Evolutionary conservation across 495 filamentous ascomycete genomes (phyloP).

Genomic region (Xylaria castorea): DNA sequence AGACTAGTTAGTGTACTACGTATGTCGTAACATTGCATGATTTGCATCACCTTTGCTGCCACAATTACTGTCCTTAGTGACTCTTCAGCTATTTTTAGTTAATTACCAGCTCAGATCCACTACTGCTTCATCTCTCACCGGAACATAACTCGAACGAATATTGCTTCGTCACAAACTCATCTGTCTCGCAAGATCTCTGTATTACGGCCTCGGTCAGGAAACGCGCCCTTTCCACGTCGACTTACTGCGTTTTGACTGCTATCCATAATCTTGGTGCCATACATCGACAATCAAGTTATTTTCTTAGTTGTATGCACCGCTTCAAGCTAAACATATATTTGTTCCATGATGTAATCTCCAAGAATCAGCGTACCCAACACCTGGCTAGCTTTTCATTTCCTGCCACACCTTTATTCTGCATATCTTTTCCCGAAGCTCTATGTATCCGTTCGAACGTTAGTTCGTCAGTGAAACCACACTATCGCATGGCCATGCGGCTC

Average conservation of each 20-base stretch:
- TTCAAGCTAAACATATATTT: not conserved
- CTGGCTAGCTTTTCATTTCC: not conserved
- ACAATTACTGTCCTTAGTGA: not conserved
- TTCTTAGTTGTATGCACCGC: not conserved
- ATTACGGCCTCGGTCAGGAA: too few relatives aligned
- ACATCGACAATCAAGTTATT: not conserved
- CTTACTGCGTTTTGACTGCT: too few relatives aligned
- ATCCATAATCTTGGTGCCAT: not conserved
- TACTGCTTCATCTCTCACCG: too few relatives aligned
- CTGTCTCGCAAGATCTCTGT: too few relatives aligned
- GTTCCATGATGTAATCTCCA: not conserved
- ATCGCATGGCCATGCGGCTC: not conserved
- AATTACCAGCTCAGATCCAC: too few relatives aligned
- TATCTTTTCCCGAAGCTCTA: not conserved
- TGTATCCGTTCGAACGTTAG: not conserved
- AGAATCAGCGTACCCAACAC: not conserved
- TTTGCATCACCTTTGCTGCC: not conserved
- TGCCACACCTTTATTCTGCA: not conserved
- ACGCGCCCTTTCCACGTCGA: too few relatives aligned
- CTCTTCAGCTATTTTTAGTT: not conserved
- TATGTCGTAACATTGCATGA: not conserved
- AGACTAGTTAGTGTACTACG: too few relatives aligned
- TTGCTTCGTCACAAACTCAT: too few relatives aligned
- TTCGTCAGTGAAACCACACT: not conserved
- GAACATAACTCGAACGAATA: too few relatives aligned